Conservation (phyloP, 1,284 basidiomycete genomes). For the Malassezia nana region DNA sequence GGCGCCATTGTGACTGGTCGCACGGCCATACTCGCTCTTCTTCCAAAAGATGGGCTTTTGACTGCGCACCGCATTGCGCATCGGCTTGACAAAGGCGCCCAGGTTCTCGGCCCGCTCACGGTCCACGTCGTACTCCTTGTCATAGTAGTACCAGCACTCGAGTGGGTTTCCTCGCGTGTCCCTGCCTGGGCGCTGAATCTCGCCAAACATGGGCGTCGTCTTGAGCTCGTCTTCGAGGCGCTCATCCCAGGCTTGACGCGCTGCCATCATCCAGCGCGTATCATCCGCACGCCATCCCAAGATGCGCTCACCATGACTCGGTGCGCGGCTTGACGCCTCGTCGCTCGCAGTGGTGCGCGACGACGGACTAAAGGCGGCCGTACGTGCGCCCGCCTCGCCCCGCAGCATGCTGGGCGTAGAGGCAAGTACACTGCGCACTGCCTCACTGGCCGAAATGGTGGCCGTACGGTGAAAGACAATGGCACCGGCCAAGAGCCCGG, state of each 20-base stretch:
- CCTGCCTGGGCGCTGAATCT: constrained; percentile 42
- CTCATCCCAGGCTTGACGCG: constrained; percentile 42
- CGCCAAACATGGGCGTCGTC: constrained; percentile 37
- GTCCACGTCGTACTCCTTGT: constrained; percentile 41
- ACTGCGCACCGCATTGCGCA: constrained; percentile 42
- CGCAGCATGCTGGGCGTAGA: constrained; percentile 39
- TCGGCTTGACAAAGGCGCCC: constrained; percentile 43
- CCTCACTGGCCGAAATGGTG: constrained; percentile 42
- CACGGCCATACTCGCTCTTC: constrained; percentile 29
- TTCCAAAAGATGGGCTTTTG: constrained; percentile 48
- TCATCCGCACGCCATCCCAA: constrained; percentile 21
- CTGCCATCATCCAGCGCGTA: constrained; percentile 25
- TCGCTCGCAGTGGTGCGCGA: constrained; percentile 19
- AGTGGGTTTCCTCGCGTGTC: constrained; percentile 42
- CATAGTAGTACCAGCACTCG: constrained; percentile 47
- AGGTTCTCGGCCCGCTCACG: constrained; percentile 40
- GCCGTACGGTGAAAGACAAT: constrained; percentile 47
- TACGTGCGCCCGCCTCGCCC: constrained; percentile 35
- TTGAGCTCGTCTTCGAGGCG: constrained; percentile 36
- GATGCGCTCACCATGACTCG: constrained; percentile 26
- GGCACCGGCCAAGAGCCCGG: constrained; percentile 41
- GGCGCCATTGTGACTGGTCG: constrained; percentile 8
- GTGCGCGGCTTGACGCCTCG: neutral
- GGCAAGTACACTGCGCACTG: constrained; percentile 36
- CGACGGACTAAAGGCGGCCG: constrained; percentile 26